phyloP scores from a whole-genome alignment of 2,329 filamentous ascomycete genomes.

The Cercospora brassicicola region DNA sequence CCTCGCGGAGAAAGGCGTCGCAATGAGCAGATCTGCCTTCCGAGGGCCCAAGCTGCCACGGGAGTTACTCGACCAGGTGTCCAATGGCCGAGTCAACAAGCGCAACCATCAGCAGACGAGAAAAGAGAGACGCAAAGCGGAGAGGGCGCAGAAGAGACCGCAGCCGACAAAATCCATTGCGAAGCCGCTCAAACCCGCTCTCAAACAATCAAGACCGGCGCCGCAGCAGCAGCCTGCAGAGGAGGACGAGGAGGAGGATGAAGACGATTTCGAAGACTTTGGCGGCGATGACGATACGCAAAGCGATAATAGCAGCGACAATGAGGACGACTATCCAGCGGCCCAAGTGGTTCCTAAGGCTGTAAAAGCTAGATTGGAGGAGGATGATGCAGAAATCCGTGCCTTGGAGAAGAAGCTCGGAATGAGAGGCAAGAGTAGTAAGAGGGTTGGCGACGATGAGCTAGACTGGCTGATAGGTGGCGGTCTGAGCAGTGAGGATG shows the following conservation, averaged over 20 bases:
- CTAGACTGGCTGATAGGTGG: constrained; percentile 71
- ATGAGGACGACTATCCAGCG: constrained; percentile 20
- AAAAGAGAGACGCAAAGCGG: constrained; percentile 60
- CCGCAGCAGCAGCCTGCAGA: constrained; percentile 6
- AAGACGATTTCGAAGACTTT: constrained; percentile 39
- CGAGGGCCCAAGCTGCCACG: constrained; percentile 49
- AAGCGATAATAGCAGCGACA: background rate
- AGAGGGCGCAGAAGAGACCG: constrained; percentile 62
- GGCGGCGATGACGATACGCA: constrained; percentile 31
- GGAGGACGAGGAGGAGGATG: constrained; percentile 22
- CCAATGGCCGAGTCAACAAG: constrained; percentile 28
- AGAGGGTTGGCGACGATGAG: constrained; percentile 74
- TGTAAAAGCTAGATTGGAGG: constrained; percentile 58
- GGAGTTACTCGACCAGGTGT: constrained; percentile 47
- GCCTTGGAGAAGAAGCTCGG: constrained; percentile 85
- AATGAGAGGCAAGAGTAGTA: constrained; percentile 70
- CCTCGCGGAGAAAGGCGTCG: background rate
- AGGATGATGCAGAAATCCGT: constrained; percentile 87
- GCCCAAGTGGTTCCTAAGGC: constrained; percentile 21
- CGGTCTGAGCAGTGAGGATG: constrained; percentile 50
- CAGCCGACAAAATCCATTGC: background rate
- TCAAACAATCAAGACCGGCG: constrained; percentile 10
- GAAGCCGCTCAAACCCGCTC: background rate
- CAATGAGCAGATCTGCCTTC: constrained; percentile 32
- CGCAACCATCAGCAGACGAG: constrained; percentile 28